phyloP scores from a whole-genome alignment of 2,329 filamentous ascomycete species.

The Pyrenochaeta sp. region DNA sequence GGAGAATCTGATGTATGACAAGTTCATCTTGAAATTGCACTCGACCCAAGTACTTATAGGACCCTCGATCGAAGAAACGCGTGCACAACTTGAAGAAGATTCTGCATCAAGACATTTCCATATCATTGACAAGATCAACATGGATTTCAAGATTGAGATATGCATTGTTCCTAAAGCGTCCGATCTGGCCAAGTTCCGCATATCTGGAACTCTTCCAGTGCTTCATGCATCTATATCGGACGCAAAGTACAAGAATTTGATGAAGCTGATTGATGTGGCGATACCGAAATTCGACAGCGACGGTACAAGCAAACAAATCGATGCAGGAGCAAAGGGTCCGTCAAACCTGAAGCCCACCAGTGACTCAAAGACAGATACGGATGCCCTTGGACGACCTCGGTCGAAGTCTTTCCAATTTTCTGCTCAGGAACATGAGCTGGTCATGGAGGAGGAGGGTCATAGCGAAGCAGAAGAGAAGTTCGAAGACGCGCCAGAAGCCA shows the following conservation, averaged over 20 bases:
- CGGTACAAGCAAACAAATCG: conserved; percentile 45
- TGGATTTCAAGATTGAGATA: conserved; percentile 94
- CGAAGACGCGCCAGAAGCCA: conserved; percentile 73
- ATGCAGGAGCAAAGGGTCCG: conserved; percentile 43
- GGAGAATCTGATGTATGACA: conserved; percentile 96
- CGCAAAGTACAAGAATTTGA: conserved; percentile 94
- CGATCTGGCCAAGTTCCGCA: conserved; percentile 88
- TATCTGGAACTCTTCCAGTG: conserved; percentile 91
- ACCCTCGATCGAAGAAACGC: conserved; percentile 89
- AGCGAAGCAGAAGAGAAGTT: conserved; percentile 70
- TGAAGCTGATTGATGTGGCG: conserved; percentile 95
- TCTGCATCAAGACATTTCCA: conserved; percentile 78
- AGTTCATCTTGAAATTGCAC: conserved; percentile 89
- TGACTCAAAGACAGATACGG: conserved; percentile 37
- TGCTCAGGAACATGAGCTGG: conserved; percentile 75
- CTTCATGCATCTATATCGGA: conserved; percentile 93
- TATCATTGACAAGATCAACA: conserved; percentile 95
- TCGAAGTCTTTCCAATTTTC: conserved; percentile 80
- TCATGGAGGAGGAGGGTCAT: conserved; percentile 77
- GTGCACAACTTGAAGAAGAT: conserved; percentile 76
- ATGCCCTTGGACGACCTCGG: conserved; percentile 60
- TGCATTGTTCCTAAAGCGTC: conserved; percentile 97
- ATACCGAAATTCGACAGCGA: conserved; percentile 80
- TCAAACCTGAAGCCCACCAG: conserved; percentile 49
- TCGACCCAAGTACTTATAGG: conserved; percentile 96